Conservation (phyloP, 2,329 filamentous ascomycete genomes). For the Ascosphaera apis region DNA sequence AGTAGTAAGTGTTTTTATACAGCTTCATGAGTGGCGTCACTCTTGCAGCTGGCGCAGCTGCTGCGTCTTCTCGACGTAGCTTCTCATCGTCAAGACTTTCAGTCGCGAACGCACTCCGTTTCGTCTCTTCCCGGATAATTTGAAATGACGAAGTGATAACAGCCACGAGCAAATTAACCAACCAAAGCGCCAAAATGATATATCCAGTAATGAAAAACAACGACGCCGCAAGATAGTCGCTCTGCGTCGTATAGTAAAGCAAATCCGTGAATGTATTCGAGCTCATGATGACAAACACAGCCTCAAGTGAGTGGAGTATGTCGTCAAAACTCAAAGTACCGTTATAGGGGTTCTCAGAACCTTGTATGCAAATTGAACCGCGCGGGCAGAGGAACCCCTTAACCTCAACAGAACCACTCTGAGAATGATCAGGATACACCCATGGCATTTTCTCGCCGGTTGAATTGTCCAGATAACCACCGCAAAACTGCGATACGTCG, state of each 20-base stretch:
- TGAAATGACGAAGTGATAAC: conserved; percentile 98
- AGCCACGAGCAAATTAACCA: conserved; percentile 81
- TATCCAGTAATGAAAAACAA: conserved; percentile 52
- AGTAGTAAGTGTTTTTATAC: conserved; percentile 47
- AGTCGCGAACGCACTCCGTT: conserved; percentile 73
- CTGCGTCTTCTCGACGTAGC: conserved; percentile 4
- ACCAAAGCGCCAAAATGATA: conserved; percentile 85
- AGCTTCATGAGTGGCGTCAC: conserved; percentile 37
- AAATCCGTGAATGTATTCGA: conserved; percentile 91
- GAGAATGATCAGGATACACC: conserved; percentile 18
- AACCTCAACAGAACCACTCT: conserved; percentile 24
- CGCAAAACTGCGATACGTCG: conserved; percentile 56
- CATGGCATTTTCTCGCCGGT: conserved; percentile 42
- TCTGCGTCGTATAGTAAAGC: conserved; percentile 81
- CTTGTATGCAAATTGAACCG: conserved; percentile 63
- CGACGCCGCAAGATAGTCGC: conserved; percentile 69
- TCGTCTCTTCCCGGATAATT: conserved; percentile 90
- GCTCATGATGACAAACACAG: conserved; percentile 96
- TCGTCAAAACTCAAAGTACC: conserved; percentile 88
- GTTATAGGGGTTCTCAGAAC: conserved; percentile 47
- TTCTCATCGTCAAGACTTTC: conserved; percentile 33
- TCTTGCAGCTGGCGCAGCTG: conserved; percentile 9
- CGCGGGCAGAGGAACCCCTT: conserved; percentile 81
- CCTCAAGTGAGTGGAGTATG: conserved; percentile 69
- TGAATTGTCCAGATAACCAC: conserved; percentile 46